phyloP scores from a whole-genome alignment of 2,329 filamentous ascomycete genomes.

The Chaetomium strumarium region DNA sequence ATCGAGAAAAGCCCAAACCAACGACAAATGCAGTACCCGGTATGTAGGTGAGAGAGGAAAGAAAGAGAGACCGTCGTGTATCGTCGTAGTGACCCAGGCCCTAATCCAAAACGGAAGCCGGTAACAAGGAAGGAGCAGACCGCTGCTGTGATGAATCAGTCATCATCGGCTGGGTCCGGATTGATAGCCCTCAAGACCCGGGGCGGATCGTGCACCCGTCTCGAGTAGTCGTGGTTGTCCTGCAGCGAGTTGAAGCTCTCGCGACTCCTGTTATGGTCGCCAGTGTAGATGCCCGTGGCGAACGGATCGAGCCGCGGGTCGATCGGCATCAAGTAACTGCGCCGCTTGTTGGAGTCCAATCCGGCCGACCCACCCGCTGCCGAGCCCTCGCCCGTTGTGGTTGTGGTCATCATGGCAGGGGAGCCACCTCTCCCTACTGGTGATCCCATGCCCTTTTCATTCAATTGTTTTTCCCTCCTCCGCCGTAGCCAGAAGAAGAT shows the following conservation, averaged over 20 bases:
- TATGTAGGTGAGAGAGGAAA: not conserved
- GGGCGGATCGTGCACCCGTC: conserved; percentile 47
- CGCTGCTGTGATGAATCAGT: conserved; percentile 11
- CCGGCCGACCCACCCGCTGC: conserved; percentile 1
- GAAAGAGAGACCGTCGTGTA: not conserved
- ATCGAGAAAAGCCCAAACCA: not conserved
- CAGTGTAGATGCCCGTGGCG: conserved; percentile 49
- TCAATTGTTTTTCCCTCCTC: conserved; percentile 38
- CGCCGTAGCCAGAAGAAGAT: conserved; percentile 32
- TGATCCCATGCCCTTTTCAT: conserved; percentile 39
- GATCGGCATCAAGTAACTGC: conserved; percentile 50
- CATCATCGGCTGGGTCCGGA: conserved; percentile 46
- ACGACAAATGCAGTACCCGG: conserved; percentile 6
- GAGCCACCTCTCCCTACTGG: conserved; percentile 47
- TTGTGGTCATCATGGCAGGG: conserved; percentile 39
- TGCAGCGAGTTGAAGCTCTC: conserved; percentile 59
- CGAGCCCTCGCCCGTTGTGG: conserved; percentile 29
- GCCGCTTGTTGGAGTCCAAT: conserved; percentile 36
- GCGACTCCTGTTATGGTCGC: conserved; percentile 50
- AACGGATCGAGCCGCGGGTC: conserved; percentile 61
- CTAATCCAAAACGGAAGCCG: not conserved
- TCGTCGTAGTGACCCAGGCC: not conserved
- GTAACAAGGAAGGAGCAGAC: not conserved
- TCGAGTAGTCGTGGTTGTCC: conserved; percentile 61
- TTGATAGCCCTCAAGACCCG: conserved; percentile 58